Evolutionary conservation across 257 asterid genomes (phyloP), one percentile per base, ranked within the genome.

Genomic region (Solanum corneliomulleri): DNA sequence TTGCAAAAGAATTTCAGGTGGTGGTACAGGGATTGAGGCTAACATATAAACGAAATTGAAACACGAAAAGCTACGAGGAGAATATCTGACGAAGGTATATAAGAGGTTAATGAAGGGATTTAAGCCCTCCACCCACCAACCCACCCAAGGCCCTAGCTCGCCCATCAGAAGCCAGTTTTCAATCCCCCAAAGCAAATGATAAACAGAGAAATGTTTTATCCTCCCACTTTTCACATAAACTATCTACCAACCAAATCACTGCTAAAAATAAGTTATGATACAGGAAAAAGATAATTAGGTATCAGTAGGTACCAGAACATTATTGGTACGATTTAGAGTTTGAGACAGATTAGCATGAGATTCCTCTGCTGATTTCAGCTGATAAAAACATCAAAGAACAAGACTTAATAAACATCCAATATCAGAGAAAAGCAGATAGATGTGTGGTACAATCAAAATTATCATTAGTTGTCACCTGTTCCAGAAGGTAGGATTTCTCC

Each of bases 301-400:
- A 35, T 71, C 35, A 85, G 87, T 47, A 14, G 27, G 88, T 90
- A 90, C 95, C 94, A 91, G 91, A 86, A 86, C 86, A 87, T 87
- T 78, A 75, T 86, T 85, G 80, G 89, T 90, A 80, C 88, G 87
- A 91, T 86, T 82, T 84, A 86, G 86, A 44, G 88, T 89, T 91
- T 90, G 92, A 86, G 92, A 86, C 49, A 91, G 88, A 76, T 88
- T 89, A 82, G 90, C 88, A 69, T 89, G 91, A 87, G 90, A 45
- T 87, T 95, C 98, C 84, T 94, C 95, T 35, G 94, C 91, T 86
- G 90, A 56, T 86, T 92, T 94, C 88, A 93, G 92, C 99, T 96
- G 95, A 90, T 86, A 87, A 86, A 88, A 84, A 76, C 47, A 83
- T 29, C 83, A 87, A n/a, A 3, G 47, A 11, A 70, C 78, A 29